These are phyloP conservation scores for Exophiala calicioides DNA, from an alignment of 2,329 filamentous ascomycete genomes.

Conservation along the genomic window DNA sequence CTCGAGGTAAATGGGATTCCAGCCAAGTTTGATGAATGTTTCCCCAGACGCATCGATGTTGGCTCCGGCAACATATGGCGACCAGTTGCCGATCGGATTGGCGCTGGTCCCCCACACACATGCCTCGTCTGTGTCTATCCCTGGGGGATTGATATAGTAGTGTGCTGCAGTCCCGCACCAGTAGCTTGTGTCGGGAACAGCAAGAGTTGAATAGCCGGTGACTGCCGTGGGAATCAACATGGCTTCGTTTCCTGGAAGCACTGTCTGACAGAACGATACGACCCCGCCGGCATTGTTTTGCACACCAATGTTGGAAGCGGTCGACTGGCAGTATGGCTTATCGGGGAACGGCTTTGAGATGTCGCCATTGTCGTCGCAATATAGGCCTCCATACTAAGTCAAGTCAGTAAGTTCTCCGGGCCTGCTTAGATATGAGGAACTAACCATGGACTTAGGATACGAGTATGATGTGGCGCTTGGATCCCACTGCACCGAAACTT, in stretches of 20 bases:
- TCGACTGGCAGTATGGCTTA: slow-evolving; percentile 69
- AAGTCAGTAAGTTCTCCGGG: slow-evolving; percentile 12
- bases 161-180: slow-evolving; percentile 74
- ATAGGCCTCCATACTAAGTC: slow-evolving; percentile 69
- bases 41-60: slow-evolving; percentile 66
- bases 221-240: slow-evolving; percentile 81
- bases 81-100: slow-evolving; percentile 72
- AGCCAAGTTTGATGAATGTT: slow-evolving; percentile 74
- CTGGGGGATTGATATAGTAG: slow-evolving; percentile 78
- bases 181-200: slow-evolving; percentile 69
- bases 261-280: slow-evolving; percentile 76
- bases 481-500: slow-evolving; percentile 80
- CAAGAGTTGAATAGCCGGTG: slow-evolving; percentile 55
- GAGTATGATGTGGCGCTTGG: slow-evolving; percentile 65
- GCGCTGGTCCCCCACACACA: slow-evolving; percentile 70
- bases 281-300: slow-evolving; percentile 64
- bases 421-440: slow-evolving; percentile 34
- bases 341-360: slow-evolving; percentile 69
- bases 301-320: slow-evolving; percentile 64
- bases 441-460: slow-evolving; percentile 72
- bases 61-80: slow-evolving; percentile 72
- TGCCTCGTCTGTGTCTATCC: slow-evolving; percentile 58
- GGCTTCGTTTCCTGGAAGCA: slow-evolving; percentile 75
- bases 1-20: slow-evolving; percentile 73
- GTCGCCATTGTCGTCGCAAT: slow-evolving; percentile 66